Evolutionary conservation across 331 rosid genomes (phyloP), one percentile per base, ranked within the genome.

Genomic region (Malus hybrid): DNA sequence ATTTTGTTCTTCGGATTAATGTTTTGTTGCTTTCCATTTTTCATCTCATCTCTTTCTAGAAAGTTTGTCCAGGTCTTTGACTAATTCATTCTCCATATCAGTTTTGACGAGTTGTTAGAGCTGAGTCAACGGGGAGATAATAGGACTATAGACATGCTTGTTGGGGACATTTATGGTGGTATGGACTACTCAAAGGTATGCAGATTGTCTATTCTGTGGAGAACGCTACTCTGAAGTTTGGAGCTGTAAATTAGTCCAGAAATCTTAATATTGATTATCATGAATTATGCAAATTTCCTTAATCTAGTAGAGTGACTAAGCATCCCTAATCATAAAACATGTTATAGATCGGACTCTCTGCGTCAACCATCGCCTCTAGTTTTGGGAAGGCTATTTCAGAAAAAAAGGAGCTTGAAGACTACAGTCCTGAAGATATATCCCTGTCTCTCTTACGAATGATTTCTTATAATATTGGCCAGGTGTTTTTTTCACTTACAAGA

Each of bases 141-240:
- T 78, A 80, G 98, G 19, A 81, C 88, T 59, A 87, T 85, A 65
- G 98, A 93, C 83, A 93, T 93, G 98, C 98, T 93, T 87, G 98
- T 93, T 34, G 98, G 98, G 86, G 98, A 93, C 83, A 93, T 93
- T 71, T 93, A 93, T 80, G 98, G 98, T 61, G 97, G 98, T 80
- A 82, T 85, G 89, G 98, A 93, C 85, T 93, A 93, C 83, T 81
- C 93, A 31, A 93, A 93, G 98, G 98, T 89, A 80, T 66, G 77
- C 78, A 55, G 55, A 27, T 74, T 12, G 60, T 55, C n/a, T 50
- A 33, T 69, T 73, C 72, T 19, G 28, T 52, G 18, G 55, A 44
- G 69, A 78, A 78, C 63, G 15, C 67, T 63, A 73, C 32, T 56
- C 69, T 69, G 56, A 13, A 76, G 55, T 56, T 68, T 61, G 56